Base-by-base conservation (phyloP, 176 grass and related monocot species). In the Dactylis glomerata region DNA sequence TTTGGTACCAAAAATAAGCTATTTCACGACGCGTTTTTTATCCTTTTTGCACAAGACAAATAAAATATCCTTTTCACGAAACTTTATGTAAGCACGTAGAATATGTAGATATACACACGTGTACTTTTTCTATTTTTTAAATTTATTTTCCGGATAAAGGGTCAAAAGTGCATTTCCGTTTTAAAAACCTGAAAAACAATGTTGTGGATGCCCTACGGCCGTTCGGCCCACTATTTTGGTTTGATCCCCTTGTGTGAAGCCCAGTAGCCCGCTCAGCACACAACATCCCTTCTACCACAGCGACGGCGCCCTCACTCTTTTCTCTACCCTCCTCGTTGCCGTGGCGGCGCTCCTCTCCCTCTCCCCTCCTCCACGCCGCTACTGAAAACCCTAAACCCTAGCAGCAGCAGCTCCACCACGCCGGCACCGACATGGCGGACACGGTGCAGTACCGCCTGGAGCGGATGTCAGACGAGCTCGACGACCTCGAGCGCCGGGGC, bases 381-480 rank as follows among this genome's bases (percentile, higher is more conserved):
- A 57, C 32, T 14, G 4, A 61, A 28, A 84, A 79, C 81, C 81
- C 57, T 82, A 51, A 81, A 75, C 77, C 42, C 75, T 72, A 45
- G 55, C 55, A 58, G 50, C 50, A 12, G 4, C 33, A 40, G 5
- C 59, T 12, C 32, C 46, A 4, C 40, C 64, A 1, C 52, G 23
- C 81, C 52, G 8, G 11, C 37, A 19, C 2, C 57, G 14, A 66
- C 33, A 98, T 98, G 96, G 93, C 83, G 83, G 96, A 98, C 84
- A 68, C 83, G 9, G 96, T 98, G 47, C 93, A 93, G 88, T 93
- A 85, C 64, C 93, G 93, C 61, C 73, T 98, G 33, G 96, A 98
- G 93, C 89, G 78, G 37, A 98, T 98, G 96, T 58, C 91, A 33
- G 87, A 92, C 45, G 91, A 95, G 87, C 89, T 98, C 40, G 93